These are phyloP conservation scores for Triticum timopheevii DNA, from an alignment of 176 grass and related monocot species.

Conservation along the genomic window DNA sequence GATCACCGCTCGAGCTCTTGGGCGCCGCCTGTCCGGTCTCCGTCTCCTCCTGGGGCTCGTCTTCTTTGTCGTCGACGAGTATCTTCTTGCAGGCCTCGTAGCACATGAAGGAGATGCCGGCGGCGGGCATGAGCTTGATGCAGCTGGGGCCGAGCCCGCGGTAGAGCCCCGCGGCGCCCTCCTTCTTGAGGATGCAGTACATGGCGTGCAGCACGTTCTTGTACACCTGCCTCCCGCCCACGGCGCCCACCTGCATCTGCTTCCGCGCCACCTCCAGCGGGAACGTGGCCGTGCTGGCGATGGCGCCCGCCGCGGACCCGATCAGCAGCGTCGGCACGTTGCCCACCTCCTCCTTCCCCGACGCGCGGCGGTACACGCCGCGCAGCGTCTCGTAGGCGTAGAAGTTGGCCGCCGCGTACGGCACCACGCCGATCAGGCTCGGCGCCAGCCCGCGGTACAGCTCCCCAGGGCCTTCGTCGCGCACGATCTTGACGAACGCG, in stretches of 20 bases:
- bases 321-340: constrained; percentile 58
- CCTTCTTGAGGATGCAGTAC: constrained; percentile 60
- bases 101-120: constrained; percentile 94
- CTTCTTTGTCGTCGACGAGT: constrained; percentile 52
- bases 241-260: constrained; percentile 85
- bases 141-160: constrained; percentile 75
- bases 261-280: constrained; percentile 91
- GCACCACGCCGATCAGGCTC: constrained; percentile 82
- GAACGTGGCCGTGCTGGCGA: constrained; percentile 83
- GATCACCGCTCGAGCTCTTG: neutral
- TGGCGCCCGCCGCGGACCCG: constrained; percentile 66
- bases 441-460: constrained; percentile 74
- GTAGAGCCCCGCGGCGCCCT: constrained; percentile 67
- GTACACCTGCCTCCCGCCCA: constrained; percentile 72
- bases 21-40: neutral
- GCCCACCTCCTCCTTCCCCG: constrained; percentile 45
- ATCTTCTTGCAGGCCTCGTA: constrained; percentile 88
- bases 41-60: constrained; percentile 11
- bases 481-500: constrained; percentile 73
- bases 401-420: constrained; percentile 83
- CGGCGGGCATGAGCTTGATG: constrained; percentile 86
- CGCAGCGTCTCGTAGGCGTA: constrained; percentile 74
- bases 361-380: constrained; percentile 46
- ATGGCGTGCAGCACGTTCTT: constrained; percentile 71
- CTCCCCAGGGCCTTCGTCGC: constrained; percentile 59